These are phyloP conservation scores for Tetrapisispora fleetii DNA, from an alignment of 805 yeast genomes.

Conservation along the genomic window DNA sequence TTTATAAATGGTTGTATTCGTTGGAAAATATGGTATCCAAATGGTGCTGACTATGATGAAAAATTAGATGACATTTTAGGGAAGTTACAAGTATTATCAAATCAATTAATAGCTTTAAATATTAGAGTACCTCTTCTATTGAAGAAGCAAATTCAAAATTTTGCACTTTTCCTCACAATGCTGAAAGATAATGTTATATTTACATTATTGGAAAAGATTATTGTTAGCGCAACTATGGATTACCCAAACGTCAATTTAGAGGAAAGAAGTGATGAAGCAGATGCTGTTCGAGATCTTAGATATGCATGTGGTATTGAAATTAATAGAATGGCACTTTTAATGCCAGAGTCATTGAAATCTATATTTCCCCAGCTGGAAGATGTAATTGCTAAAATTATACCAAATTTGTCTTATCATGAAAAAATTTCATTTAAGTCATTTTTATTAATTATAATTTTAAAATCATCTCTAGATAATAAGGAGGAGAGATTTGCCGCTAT, in stretches of 20 bases:
- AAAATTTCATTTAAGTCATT: slow-evolving; percentile 90
- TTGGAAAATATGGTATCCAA: slow-evolving; percentile 84
- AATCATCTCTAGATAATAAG: slow-evolving; percentile 66
- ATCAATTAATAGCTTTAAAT: slow-evolving; percentile 62
- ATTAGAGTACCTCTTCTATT: slow-evolving; percentile 71
- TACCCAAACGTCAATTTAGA: slow-evolving; percentile 48
- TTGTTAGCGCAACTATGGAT: slow-evolving; percentile 74
- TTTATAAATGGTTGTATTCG: slow-evolving; percentile 86
- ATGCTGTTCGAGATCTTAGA: slow-evolving; percentile 74
- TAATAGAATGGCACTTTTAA: slow-evolving; percentile 84
- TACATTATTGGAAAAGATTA: slow-evolving; percentile 72
- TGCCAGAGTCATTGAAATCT: slow-evolving; percentile 81
- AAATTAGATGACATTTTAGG: slow-evolving; percentile 42
- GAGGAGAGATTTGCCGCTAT: slow-evolving; percentile 71
- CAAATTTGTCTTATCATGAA: slow-evolving; percentile 79
- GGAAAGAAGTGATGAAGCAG: slow-evolving; percentile 60
- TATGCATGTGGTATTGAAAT: slow-evolving; percentile 91
- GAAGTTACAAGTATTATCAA: slow-evolving; percentile 60
- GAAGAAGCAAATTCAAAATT: slow-evolving; percentile 79
- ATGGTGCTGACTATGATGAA: slow-evolving; percentile 34
- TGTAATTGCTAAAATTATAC: slow-evolving; percentile 64
- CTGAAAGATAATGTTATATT: slow-evolving; percentile 77
- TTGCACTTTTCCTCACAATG: slow-evolving; percentile 89
- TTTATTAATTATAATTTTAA: slow-evolving; percentile 79
- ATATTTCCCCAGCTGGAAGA: slow-evolving; percentile 75